A percentile compares a stretch with the other conserved stretches of the same genome.
phyloP scores from a whole-genome alignment of 371 early-diverging fungal species.

The Mucor irregularis region DNA sequence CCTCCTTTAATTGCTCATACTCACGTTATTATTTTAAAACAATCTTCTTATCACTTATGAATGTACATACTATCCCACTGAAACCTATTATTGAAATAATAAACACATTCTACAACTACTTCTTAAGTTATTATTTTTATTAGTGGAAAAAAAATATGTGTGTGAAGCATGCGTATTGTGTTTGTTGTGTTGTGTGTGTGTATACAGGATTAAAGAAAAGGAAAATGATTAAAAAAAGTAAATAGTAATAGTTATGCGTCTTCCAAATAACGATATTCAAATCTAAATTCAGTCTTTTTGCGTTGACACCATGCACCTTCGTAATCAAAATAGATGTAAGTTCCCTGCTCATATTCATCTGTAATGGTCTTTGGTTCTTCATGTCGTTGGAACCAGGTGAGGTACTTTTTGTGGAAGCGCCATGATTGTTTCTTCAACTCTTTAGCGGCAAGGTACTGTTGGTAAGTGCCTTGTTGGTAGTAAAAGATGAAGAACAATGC shows the following conservation, averaged over 20 bases:
- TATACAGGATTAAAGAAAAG: not conserved
- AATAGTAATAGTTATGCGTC: conserved; percentile 25
- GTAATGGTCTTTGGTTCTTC: conserved; percentile 98
- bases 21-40: not conserved
- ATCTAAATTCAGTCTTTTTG: conserved; percentile 92
- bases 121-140: no score
- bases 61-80: no score
- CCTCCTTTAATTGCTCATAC: not conserved
- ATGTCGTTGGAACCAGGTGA: conserved; percentile 99
- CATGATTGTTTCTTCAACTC: conserved; percentile 98
- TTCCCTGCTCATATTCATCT: conserved; percentile 98
- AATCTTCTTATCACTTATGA: not conserved
- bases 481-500: conserved; percentile 99
- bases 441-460: conserved; percentile 95
- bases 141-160: no score
- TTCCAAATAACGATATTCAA: conserved; percentile 34
- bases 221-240: not conserved
- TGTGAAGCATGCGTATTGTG: no score
- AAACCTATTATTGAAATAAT: no score
- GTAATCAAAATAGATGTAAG: conserved; percentile 99
- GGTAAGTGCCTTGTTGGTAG: conserved; percentile 94
- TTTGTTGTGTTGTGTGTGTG: not conserved
- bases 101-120: no score
- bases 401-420: conserved; percentile 99
- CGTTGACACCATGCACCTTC: conserved; percentile 98